These are phyloP conservation scores for Leccinum arenicola DNA, from an alignment of 768 basidiomycete genomes.

Conservation along the genomic window DNA sequence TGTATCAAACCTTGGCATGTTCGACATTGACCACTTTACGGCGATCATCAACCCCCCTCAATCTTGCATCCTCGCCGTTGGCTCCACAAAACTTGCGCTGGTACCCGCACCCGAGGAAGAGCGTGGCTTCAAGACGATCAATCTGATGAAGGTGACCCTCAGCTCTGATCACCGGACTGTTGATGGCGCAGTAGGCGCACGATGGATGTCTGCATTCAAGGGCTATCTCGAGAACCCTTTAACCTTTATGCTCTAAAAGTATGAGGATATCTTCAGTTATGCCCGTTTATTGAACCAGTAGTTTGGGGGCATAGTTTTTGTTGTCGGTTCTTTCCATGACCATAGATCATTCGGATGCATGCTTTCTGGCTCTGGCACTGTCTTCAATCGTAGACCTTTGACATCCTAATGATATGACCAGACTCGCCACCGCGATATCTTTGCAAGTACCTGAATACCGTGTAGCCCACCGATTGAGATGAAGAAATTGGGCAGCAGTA, in stretches of 20 bases:
- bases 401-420: background rate
- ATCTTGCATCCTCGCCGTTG: constrained; percentile 95
- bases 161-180: constrained; percentile 95
- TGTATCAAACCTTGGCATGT: constrained; percentile 99
- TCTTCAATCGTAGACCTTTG: constrained; percentile 8
- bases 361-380: constrained; percentile 7
- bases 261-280: background rate
- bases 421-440: background rate
- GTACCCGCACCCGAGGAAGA: constrained; percentile 86
- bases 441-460: background rate
- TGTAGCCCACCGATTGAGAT: too few species aligned
- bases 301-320: constrained; percentile 6
- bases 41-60: constrained; percentile 99
- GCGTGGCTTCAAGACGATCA: constrained; percentile 90
- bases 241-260: constrained; percentile 86
- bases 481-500: background rate
- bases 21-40: constrained; percentile 90
- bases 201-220: constrained; percentile 92
- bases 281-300: background rate
- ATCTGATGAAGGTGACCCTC: constrained; percentile 94
- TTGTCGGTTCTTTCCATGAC: constrained; percentile 14
- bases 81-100: constrained; percentile 80
- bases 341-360: constrained; percentile 25
- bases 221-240: constrained; percentile 95
- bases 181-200: constrained; percentile 93